These are phyloP conservation scores for Solanum bulbocastanum DNA, from an alignment of 257 asterid species.

Conservation along the genomic window DNA sequence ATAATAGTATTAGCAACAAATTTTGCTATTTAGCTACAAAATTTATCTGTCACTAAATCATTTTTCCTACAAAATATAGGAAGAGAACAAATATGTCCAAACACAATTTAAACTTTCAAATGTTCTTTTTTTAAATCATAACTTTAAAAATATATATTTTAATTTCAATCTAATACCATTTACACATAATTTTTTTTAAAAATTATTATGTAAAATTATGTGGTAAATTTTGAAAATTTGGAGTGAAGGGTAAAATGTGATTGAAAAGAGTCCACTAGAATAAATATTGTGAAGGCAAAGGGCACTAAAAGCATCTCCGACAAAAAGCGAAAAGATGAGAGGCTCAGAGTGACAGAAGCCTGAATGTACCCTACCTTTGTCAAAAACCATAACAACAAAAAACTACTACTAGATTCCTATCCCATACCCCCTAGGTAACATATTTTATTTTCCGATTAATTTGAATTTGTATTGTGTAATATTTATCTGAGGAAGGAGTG, in stretches of 20 bases:
- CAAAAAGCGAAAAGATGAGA: constrained; percentile 6
- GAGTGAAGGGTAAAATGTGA: not conserved
- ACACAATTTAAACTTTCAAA: not conserved
- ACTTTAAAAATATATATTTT: not conserved
- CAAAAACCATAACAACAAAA: not conserved
- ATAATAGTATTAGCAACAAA: too few relatives aligned
- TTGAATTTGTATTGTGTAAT: not conserved
- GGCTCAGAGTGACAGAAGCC: not conserved
- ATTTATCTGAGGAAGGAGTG: too few relatives aligned
- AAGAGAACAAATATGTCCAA: not conserved
- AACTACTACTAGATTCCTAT: not conserved
- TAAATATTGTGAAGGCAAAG: not conserved
- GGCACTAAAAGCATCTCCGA: constrained; percentile 5
- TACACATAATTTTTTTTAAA: not conserved
- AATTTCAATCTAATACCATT: not conserved
- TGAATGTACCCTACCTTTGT: not conserved
- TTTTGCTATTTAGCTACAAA: too few relatives aligned
- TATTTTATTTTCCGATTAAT: not conserved
- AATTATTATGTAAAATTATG: not conserved
- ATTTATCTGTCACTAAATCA: too few relatives aligned
- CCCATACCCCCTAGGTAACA: not conserved
- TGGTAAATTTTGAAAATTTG: not conserved
- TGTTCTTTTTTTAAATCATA: not conserved
- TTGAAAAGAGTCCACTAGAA: not conserved
- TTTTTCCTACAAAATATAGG: not conserved